Evolutionary conservation across 768 basidiomycete genomes (phyloP).

Genomic region (Calocera cornea): DNA sequence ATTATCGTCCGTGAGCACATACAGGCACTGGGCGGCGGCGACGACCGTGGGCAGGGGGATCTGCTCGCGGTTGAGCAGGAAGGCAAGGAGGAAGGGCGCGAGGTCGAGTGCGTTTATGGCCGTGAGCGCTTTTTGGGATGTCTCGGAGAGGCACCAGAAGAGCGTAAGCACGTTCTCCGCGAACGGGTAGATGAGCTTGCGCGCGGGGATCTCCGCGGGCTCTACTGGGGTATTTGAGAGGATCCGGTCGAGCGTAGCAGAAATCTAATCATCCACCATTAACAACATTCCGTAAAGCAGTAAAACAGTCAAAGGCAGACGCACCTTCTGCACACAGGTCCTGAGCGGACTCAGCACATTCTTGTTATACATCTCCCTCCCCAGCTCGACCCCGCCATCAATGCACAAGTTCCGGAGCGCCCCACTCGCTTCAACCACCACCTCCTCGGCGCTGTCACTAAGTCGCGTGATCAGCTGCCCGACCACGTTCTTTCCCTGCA

Average conservation of each 20-base stretch:
- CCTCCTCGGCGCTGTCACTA: slow-evolving; percentile 81
- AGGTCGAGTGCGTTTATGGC: slow-evolving; percentile 72
- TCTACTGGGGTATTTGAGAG: slow-evolving; percentile 39
- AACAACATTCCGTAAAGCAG: too few relatives aligned
- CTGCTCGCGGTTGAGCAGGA: slow-evolving; percentile 55
- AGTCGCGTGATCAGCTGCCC: slow-evolving; percentile 75
- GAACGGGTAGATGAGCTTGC: slow-evolving; percentile 70
- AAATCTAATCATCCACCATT: slow-evolving; percentile 41
- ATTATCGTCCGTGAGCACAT: slow-evolving; percentile 88
- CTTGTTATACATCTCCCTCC: slow-evolving; percentile 96
- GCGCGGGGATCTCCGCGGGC: slow-evolving; percentile 46
- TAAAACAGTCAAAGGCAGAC: too few relatives aligned
- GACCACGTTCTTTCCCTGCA: slow-evolving; percentile 85
- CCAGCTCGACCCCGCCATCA: slow-evolving; percentile 90
- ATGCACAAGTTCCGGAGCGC: slow-evolving; percentile 88
- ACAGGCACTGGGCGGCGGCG: slow-evolving; percentile 88
- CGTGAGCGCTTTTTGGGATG: slow-evolving; percentile 80
- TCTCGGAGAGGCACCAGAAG: slow-evolving; percentile 89
- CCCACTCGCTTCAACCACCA: slow-evolving; percentile 77
- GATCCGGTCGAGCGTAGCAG: slow-evolving; percentile 53
- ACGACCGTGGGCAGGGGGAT: slow-evolving; percentile 59
- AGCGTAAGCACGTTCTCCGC: slow-evolving; percentile 87
- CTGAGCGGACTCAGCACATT: slow-evolving; percentile 68
- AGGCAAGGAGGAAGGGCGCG: slow-evolving; percentile 79
- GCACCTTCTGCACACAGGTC: slow-evolving; percentile 66